Percentiles rank a stretch among this genome's conserved stretches.
Conservation (phyloP, 73 alveolate species). For the Paramecium bursaria region DNA sequence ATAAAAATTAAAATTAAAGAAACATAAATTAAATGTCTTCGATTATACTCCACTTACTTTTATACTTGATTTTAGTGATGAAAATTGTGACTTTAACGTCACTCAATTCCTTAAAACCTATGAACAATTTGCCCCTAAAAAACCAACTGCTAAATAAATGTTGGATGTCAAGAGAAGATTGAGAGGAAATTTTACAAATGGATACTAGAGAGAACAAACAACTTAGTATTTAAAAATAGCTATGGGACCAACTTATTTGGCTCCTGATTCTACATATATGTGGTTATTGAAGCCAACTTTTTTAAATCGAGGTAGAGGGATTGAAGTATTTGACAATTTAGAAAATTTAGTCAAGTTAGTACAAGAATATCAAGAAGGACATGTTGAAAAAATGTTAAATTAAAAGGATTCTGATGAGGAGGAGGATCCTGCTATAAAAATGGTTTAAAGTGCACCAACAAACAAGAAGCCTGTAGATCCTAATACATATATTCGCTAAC, state of each 20-base stretch:
- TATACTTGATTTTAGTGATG: slow-evolving; percentile 69
- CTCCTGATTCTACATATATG: slow-evolving; percentile 57
- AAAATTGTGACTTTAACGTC: slow-evolving; percentile 61
- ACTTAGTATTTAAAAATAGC: slow-evolving; percentile 29
- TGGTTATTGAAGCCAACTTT: slow-evolving; percentile 82
- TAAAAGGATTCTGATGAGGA: slow-evolving; percentile 53
- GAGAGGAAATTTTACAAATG: slow-evolving; percentile 57
- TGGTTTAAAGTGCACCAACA: slow-evolving; percentile 29
- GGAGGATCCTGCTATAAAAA: slow-evolving; percentile 15
- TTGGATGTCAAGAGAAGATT: slow-evolving; percentile 58
- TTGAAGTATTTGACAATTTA: slow-evolving; percentile 77
- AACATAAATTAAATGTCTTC: slow-evolving; percentile 61
- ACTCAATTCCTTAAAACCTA: slow-evolving; percentile 59
- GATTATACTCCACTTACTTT: slow-evolving; percentile 68
- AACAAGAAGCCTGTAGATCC: slow-evolving; percentile 48
- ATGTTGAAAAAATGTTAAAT: slow-evolving; percentile 53
- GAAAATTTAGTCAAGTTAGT: slow-evolving; percentile 62
- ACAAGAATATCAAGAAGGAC: slow-evolving; percentile 56
- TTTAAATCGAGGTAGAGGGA: slow-evolving; percentile 89
- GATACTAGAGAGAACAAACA: slow-evolving; percentile 50
- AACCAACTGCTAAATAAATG: slow-evolving; percentile 28
- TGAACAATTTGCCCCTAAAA: slow-evolving; percentile 61
- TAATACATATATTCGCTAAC: neutral
- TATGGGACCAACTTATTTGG: slow-evolving; percentile 51
- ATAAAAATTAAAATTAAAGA: neutral